phyloP scores from a whole-genome alignment of 2,329 filamentous ascomycete genomes.

The Cadophora sp. region DNA sequence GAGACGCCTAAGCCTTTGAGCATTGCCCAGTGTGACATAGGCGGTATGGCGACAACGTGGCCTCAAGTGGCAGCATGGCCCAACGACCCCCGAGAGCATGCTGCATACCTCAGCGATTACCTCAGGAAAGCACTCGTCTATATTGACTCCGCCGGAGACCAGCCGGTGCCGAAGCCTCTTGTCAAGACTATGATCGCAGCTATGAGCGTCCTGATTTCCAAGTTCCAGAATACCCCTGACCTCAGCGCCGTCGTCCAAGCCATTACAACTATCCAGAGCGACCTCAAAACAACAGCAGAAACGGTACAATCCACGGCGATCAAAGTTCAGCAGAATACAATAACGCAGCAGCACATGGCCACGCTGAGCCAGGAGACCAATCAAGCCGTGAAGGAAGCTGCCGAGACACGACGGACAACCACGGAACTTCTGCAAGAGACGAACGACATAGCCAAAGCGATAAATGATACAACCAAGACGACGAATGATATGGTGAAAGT shows the following conservation, averaged over 20 bases:
- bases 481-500: slow-evolving; percentile 16
- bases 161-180: slow-evolving; percentile 17
- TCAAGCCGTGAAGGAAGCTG: slow-evolving; percentile 15
- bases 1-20: too few species aligned
- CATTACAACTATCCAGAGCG: too few species aligned
- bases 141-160: slow-evolving; percentile 23
- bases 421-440: slow-evolving; percentile 19
- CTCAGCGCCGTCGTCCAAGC: too few species aligned
- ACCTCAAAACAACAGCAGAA: slow-evolving; percentile 19
- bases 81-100: slow-evolving; percentile 21
- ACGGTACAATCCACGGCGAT: slow-evolving; percentile 12
- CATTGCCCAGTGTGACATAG: too few species aligned
- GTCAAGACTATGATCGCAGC: slow-evolving; percentile 24
- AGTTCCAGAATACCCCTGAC: slow-evolving; percentile 21
- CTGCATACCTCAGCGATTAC: slow-evolving; percentile 21
- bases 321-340: slow-evolving; percentile 21
- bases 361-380: slow-evolving; percentile 23
- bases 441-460: slow-evolving; percentile 16
- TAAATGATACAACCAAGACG: slow-evolving; percentile 3
- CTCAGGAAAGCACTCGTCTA: too few species aligned
- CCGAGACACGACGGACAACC: slow-evolving; percentile 16
- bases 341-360: slow-evolving; percentile 15
- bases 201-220: slow-evolving; percentile 23
- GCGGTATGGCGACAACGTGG: neutral
- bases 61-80: slow-evolving; percentile 22